Evolutionary conservation across 2,329 filamentous ascomycete genomes (phyloP), one percentile per base, ranked within the genome.

Genomic region (Coleophoma crateriformis): DNA sequence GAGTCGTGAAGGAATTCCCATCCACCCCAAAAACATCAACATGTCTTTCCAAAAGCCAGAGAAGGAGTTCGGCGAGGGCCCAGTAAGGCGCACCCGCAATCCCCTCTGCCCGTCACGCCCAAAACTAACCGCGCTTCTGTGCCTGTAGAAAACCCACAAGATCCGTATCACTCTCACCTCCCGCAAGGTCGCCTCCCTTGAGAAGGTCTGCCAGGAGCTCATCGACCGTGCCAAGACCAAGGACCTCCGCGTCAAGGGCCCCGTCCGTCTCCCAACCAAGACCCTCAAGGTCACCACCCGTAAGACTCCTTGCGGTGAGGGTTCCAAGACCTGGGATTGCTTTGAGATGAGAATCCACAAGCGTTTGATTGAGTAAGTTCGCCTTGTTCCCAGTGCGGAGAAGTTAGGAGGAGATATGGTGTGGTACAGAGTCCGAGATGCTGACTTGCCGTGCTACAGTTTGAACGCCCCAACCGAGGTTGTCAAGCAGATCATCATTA

Each of bases 321-420:
- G 94, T 79, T 95, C 88, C 76, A 99, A 99, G 90, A 99, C 94
- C 71, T 99, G 94, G 94, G 94, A 97, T 74, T 85, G 82, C 75
- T 99, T 81, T 76, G 92, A 99, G 87, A 95, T 99, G 90, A 87
- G 92, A 79, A 95, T 96, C 73, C 90, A 96, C 85, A 96, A 96
- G 87, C 88, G 91, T 66, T 82, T 96, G 70, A 96, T 96, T 71
- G 91, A 96, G 84, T 88, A 71, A 67, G 84, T 81, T 19, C 19
- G 27, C 38, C 46, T 45, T 19, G 14, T 20, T 20, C 6, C 15
- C 7, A 5, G 17, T 14, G 6, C 35, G 6, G 14, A 38, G n/a
- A 4, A 17, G 19, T 4, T 8, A 7, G n/a, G 22, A 6, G 13
- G 32, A 7, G 3, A 15, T 5, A 22, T 15, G 20, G 27, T 4